Evolutionary conservation across 192 early-diverging fungal genomes (phyloP).

Genomic region (Coemansia sp.): DNA sequence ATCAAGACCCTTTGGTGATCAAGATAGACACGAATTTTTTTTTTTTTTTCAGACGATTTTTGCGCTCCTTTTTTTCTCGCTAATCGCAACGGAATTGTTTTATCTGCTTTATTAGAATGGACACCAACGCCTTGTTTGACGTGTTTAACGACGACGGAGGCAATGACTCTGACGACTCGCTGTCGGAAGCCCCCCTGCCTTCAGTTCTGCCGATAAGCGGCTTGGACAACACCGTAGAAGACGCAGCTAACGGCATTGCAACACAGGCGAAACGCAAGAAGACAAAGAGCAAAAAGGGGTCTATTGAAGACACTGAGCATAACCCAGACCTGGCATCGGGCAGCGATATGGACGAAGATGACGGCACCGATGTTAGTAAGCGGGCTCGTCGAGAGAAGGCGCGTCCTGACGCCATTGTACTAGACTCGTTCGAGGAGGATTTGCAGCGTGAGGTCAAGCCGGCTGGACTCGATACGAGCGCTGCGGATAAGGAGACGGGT

Average conservation of each 20-base stretch:
- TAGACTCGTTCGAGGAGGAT: constrained; percentile 69
- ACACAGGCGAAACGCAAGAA: constrained; percentile 8
- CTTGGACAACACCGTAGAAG: not conserved
- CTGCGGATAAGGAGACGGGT: constrained; percentile 54
- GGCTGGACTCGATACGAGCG: constrained; percentile 53
- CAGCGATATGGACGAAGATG: constrained; percentile 19
- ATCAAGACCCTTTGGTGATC: not conserved
- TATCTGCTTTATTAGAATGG: constrained; percentile 17
- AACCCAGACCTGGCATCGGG: not conserved
- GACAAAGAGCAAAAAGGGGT: not conserved
- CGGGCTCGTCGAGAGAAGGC: constrained; percentile 24
- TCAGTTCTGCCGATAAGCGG: not conserved
- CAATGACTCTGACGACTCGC: constrained; percentile 13
- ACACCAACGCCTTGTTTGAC: constrained; percentile 41
- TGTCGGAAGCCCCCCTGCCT: not conserved
- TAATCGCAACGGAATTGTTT: not conserved
- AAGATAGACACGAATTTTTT: not conserved
- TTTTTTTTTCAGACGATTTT: not conserved
- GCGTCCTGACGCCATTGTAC: constrained; percentile 54
- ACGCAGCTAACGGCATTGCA: not conserved
- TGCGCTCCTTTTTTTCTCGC: not conserved
- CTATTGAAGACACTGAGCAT: not conserved
- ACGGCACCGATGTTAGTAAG: constrained; percentile 20
- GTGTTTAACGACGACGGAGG: constrained; percentile 45
- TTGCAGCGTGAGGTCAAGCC: constrained; percentile 65